Percentiles rank a stretch among this genome's conserved stretches.
Conservation (phyloP, 257 asterid species). For the Solanum medicagineum region DNA sequence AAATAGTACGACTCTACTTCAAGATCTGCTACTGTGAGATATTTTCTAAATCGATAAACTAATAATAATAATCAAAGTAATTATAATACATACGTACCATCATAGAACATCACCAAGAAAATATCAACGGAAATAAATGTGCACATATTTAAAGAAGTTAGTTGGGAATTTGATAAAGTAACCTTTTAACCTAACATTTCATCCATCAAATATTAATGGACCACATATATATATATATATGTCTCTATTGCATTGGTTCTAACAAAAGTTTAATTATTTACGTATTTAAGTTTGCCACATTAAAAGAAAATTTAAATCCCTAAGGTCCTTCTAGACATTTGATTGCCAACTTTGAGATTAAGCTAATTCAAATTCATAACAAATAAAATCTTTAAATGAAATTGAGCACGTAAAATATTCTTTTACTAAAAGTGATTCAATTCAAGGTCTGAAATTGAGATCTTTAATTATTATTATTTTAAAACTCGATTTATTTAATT, state of each 20-base stretch:
- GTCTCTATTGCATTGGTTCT: not conserved
- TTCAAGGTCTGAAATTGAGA: not conserved
- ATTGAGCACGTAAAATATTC: not conserved
- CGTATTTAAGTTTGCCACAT: not conserved
- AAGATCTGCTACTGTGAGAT: not conserved
- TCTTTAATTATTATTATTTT: not conserved
- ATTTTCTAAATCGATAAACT: fast-evolving
- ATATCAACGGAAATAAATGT: not conserved
- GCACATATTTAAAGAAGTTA: not conserved
- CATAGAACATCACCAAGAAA: not conserved
- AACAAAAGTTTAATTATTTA: not conserved
- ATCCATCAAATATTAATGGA: not conserved
- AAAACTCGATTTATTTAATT: not conserved
- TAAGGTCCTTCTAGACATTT: not conserved
- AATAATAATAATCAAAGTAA: too few relatives aligned
- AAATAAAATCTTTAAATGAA: not conserved
- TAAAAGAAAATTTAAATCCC: not conserved
- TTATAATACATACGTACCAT: too few relatives aligned
- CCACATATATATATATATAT: not conserved
- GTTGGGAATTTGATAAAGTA: not conserved
- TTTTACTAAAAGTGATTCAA: not conserved
- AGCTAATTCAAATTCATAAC: not conserved
- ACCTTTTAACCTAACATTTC: not conserved
- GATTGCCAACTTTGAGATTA: fast-evolving
- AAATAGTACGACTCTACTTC: fast-evolving